Conservation (phyloP, 176 grass and related monocot genomes). For the Secale cereale region DNA sequence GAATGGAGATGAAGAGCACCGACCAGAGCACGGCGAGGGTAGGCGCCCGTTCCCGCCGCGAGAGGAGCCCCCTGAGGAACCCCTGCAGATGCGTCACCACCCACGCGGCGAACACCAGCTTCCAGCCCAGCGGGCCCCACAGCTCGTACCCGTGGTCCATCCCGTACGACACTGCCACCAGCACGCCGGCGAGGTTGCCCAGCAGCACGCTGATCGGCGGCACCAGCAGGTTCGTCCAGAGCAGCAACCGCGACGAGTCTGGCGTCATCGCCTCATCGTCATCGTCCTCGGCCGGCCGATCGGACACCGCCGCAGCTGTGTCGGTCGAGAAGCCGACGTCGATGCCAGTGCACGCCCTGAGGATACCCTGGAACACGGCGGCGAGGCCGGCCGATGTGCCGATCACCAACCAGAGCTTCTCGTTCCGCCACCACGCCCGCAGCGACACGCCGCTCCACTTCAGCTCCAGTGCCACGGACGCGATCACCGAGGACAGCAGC, state of each 20-base stretch:
- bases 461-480: constrained; percentile 36
- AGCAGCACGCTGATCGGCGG: constrained; percentile 50
- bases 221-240: constrained; percentile 67
- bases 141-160: constrained; percentile 70
- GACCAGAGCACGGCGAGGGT: constrained; percentile 80
- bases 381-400: constrained; percentile 42
- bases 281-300: neutral
- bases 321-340: constrained; percentile 55
- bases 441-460: constrained; percentile 48
- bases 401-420: constrained; percentile 45
- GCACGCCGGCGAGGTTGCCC: constrained; percentile 64
- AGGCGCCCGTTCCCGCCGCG: constrained; percentile 52
- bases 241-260: constrained; percentile 25
- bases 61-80: constrained; percentile 59
- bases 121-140: constrained; percentile 51
- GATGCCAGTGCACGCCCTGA: constrained; percentile 39
- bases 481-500: constrained; percentile 31
- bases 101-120: constrained; percentile 60
- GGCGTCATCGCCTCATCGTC: constrained; percentile 16
- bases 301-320: constrained; percentile 2
- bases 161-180: constrained; percentile 62
- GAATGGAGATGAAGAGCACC: constrained; percentile 64
- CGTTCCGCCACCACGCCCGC: constrained; percentile 45
- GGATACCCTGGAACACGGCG: constrained; percentile 41
- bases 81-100: constrained; percentile 84